Evolutionary conservation across 2,329 filamentous ascomycete genomes (phyloP), one percentile per base, ranked within the genome.

Genomic region (Endocalyx cinctus): DNA sequence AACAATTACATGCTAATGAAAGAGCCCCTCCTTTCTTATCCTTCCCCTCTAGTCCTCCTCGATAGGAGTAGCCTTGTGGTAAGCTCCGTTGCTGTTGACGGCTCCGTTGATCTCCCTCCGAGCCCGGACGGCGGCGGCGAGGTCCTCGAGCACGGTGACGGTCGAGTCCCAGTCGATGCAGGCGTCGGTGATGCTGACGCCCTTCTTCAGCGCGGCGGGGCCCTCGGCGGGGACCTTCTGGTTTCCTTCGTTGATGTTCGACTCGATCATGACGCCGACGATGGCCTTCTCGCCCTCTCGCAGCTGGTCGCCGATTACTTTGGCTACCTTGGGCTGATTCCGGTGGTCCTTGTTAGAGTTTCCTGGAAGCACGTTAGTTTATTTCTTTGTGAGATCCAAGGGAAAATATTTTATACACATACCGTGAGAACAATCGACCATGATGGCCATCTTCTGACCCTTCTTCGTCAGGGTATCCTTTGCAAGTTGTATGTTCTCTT

Each of bases 351-450:
- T 98, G 64, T 84, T 87, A 14, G 90, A 97, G 72, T 98, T 98
- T 36, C 92, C 84, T 88, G 37, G 17, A 10, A 1, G 7, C 2
- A 8, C 31, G 18, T 54, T 30, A 52, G 42, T 27, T 17, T 8
- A 23, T 10, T 27, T 18, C 4, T n/a, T 23, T 23, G 20, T 23
- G 8, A 23, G 20, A 23, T 23, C 20, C 8, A 8, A n/a, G n/a
- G 20, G 8, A 8, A 23, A 23, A n/a, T 8, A 23, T n/a, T 23
- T n/a, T 23, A n/a, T 23, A 7, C 13, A 34, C 76, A 36, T 67
- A 87, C 85, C 92, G 59, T 98, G 92, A 15, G 89, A 96, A 74
- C 92, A 98, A 65, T 98, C 92, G 38, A 98, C 80, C 92, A 98
- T 98, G 67, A 98, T 83, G 44, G 89, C 84, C 64, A 87, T 75